Evolutionary conservation across 176 grass and related monocot genomes (phyloP).

Genomic region (Oryza officinalis): DNA sequence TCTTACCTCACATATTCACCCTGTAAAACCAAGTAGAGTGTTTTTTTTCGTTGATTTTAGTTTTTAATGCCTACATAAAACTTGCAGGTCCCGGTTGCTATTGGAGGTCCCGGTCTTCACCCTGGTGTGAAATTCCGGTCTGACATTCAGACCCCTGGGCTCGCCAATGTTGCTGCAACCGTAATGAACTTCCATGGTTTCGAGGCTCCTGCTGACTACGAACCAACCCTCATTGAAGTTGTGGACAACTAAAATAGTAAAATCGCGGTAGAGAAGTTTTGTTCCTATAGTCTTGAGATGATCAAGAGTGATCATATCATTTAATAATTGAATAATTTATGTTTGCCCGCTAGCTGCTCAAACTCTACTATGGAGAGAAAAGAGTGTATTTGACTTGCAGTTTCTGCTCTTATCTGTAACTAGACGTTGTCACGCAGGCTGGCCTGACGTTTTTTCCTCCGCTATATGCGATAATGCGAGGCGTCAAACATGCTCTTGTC

Average conservation of each 20-base stretch:
- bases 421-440: neutral
- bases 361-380: conserved; percentile 22
- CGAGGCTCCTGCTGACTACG: conserved; percentile 76
- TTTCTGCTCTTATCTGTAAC: neutral
- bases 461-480: conserved; percentile 10
- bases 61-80: conserved; percentile 26
- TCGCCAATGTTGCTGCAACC: conserved; percentile 88
- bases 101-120: conserved; percentile 84
- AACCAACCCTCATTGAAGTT: conserved; percentile 84
- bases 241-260: conserved; percentile 48
- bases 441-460: conserved; percentile 8
- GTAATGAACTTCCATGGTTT: conserved; percentile 98
- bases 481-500: neutral
- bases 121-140: conserved; percentile 71
- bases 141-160: conserved; percentile 63
- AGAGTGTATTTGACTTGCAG: conserved; percentile 3
- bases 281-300: conserved; percentile 46
- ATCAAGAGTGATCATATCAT: neutral
- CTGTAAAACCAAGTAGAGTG: neutral
- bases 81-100: conserved; percentile 88
- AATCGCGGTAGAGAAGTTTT: conserved; percentile 46
- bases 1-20: neutral
- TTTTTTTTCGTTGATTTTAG: neutral
- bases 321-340: conserved; percentile 38
- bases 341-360: conserved; percentile 26